Evolutionary conservation across 352 stramenopile species (phyloP).

Genomic region (Phytophthora podocarpi): DNA sequence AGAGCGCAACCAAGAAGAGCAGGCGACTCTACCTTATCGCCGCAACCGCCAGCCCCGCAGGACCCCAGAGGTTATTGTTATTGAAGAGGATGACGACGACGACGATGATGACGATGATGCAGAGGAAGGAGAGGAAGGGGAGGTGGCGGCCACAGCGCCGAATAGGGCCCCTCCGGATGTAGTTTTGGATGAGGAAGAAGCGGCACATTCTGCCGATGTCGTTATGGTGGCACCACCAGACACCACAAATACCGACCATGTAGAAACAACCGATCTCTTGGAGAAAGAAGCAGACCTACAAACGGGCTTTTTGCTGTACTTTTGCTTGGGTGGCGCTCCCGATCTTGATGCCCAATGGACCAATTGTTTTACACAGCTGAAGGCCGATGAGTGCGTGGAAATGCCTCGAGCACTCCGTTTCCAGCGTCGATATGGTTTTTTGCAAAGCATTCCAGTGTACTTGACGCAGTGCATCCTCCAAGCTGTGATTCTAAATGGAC

Average conservation of each 20-base stretch:
- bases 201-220: slow-evolving; percentile 10
- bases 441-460: slow-evolving; percentile 46
- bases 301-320: slow-evolving; percentile 56
- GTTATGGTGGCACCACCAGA: slow-evolving; percentile 7
- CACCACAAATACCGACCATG: slow-evolving; percentile 2
- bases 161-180: slow-evolving; percentile 48
- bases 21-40: slow-evolving; percentile 14
- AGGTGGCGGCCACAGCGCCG: slow-evolving; percentile 2
- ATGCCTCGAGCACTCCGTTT: slow-evolving; percentile 45
- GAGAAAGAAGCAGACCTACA: slow-evolving; percentile 48
- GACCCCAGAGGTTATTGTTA: slow-evolving; percentile 63
- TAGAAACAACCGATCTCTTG: slow-evolving; percentile 36
- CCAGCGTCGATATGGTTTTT: slow-evolving; percentile 36
- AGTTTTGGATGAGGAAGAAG: slow-evolving; percentile 46
- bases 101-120: slow-evolving; percentile 4
- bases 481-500: slow-evolving; percentile 42
- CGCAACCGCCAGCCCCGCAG: slow-evolving; percentile 36
- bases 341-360: slow-evolving; percentile 55
- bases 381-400: slow-evolving; percentile 47
- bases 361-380: slow-evolving; percentile 40
- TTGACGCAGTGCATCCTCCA: slow-evolving; percentile 65
- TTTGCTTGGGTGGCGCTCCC: slow-evolving; percentile 62
- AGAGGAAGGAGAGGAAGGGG: slow-evolving; percentile 42
- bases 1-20: slow-evolving; percentile 12
- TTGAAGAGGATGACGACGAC: slow-evolving; percentile 66